Base-by-base conservation (phyloP, 805 yeast species). In the Wickerhamiella siamensis region DNA sequence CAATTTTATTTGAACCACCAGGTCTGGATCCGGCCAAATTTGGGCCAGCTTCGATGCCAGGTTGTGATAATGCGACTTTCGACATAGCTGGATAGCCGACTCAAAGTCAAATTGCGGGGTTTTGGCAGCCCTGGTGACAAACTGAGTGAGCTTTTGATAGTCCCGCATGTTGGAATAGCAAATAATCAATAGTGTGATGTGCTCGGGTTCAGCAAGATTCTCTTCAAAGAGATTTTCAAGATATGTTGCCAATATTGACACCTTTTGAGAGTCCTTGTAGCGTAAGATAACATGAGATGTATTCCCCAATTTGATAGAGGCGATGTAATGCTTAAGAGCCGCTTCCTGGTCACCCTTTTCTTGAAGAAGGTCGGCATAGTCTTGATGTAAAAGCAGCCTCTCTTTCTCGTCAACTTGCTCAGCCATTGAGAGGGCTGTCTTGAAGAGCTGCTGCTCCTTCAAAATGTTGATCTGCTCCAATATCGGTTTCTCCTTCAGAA, bases 231-330 rank as follows among this genome's bases (percentile, higher is more conserved):
- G 64, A 10, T 70, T 70, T 56, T 75, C 75, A 27, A 86, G 61
- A 48, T 79, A 86, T 33, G 65, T 64, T 0, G 83, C 70, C 51
- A 87, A 61, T 45, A 73, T 73, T 22, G 66, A 63, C 1, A 83
- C 80, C 43, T 79, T 78, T 5, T 82, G 75, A 17, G 84, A 78
- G 45, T 79, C 93, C 48, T 80, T 77, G 57, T 79, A 83, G 51
- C 79, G 78, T 34, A 83, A 72, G 16, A 88, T 82, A 3, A 86
- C 74, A 44, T 77, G 82, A 56, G 88, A 81, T 2, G 86, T 72
- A 40, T 75, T 74, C 0, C 76, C 75, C 2, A 69, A 47, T 22
- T 61, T 63, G n/a, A 75, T 54, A 3, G 77, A 71, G 19, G 65
- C 70, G n/a, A 80, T 69, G 52, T 78, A 91, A 47, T 81, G 79